Percentiles rank a stretch among this genome's conserved stretches.
phyloP scores from a whole-genome alignment of 768 basidiomycete genomes.

The Inosperma sp. region DNA sequence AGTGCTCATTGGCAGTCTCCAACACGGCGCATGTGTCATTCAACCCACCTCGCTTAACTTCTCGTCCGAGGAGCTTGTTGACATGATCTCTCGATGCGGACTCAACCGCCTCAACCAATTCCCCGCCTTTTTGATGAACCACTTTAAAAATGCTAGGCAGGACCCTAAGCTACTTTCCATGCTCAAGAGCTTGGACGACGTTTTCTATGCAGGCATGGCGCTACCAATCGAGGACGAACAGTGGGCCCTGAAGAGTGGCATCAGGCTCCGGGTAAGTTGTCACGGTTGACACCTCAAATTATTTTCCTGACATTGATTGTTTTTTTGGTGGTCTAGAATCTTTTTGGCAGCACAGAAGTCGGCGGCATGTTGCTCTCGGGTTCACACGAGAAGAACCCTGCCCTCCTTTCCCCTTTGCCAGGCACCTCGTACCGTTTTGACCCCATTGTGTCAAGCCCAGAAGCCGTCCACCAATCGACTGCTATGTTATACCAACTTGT shows the following conservation, averaged over 20 bases:
- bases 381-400: conserved; percentile 45
- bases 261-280: conserved; percentile 55
- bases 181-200: conserved; percentile 55
- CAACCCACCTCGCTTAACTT: conserved; percentile 65
- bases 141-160: conserved; percentile 55
- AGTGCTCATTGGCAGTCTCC: conserved; percentile 71
- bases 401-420: conserved; percentile 53
- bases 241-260: conserved; percentile 60
- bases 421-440: conserved; percentile 65
- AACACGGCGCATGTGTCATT: conserved; percentile 68
- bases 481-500: conserved; percentile 62
- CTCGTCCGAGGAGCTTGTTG: conserved; percentile 61
- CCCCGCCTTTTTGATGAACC: conserved; percentile 58
- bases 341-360: conserved; percentile 80
- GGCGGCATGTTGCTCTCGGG: conserved; percentile 69
- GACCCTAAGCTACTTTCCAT: conserved; percentile 58
- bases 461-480: conserved; percentile 50
- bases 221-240: conserved; percentile 65
- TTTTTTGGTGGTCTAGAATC: conserved; percentile 47
- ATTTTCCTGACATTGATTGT: conserved; percentile 23
- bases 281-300: conserved; percentile 14
- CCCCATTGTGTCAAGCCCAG: conserved; percentile 44
- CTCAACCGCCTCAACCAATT: conserved; percentile 78
- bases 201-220: conserved; percentile 62
- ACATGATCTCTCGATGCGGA: conserved; percentile 63